Evolutionary conservation across 495 filamentous ascomycete genomes (phyloP).

Genomic region (Cercophora sp.): DNA sequence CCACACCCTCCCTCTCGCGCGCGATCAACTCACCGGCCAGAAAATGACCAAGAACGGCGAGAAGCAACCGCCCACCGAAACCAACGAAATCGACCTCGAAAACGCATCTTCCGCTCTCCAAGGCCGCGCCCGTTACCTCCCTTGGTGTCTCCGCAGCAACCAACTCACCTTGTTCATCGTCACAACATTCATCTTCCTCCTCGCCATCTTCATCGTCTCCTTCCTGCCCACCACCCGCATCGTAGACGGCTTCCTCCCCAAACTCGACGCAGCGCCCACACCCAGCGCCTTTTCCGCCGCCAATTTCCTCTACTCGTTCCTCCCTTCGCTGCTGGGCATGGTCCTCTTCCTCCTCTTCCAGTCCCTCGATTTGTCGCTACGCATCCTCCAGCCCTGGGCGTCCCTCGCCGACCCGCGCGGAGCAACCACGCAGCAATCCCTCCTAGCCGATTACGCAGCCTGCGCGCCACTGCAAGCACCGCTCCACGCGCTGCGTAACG

Average conservation of each 20-base stretch:
- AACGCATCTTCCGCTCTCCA: slow-evolving; percentile 41
- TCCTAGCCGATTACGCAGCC: slow-evolving; percentile 70
- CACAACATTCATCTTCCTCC: slow-evolving; percentile 58
- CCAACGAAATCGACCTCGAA: slow-evolving; percentile 12
- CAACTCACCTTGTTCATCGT: slow-evolving; percentile 61
- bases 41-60: slow-evolving; percentile 40
- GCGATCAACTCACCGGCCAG: slow-evolving; percentile 25
- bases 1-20: slow-evolving; percentile 15
- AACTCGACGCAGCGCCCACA: slow-evolving; percentile 56
- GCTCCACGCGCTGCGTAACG: slow-evolving; percentile 55
- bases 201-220: slow-evolving; percentile 71
- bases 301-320: slow-evolving; percentile 83
- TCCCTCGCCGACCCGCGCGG: slow-evolving; percentile 56
- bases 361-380: slow-evolving; percentile 68
- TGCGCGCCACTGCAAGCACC: slow-evolving; percentile 61
- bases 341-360: slow-evolving; percentile 74
- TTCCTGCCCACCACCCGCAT: slow-evolving; percentile 65
- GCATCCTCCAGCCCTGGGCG: slow-evolving; percentile 72
- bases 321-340: slow-evolving; percentile 73
- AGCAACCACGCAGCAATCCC: slow-evolving; percentile 58
- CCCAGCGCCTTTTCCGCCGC: slow-evolving; percentile 70
- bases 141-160: slow-evolving; percentile 68
- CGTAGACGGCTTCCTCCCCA: slow-evolving; percentile 64
- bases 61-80: slow-evolving; percentile 18
- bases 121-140: slow-evolving; percentile 63